Percentiles rank a stretch among this genome's conserved stretches.
Evolutionary conservation across 2,329 filamentous ascomycete genomes (phyloP).

Genomic region (Verticillium zaregamsianum): DNA sequence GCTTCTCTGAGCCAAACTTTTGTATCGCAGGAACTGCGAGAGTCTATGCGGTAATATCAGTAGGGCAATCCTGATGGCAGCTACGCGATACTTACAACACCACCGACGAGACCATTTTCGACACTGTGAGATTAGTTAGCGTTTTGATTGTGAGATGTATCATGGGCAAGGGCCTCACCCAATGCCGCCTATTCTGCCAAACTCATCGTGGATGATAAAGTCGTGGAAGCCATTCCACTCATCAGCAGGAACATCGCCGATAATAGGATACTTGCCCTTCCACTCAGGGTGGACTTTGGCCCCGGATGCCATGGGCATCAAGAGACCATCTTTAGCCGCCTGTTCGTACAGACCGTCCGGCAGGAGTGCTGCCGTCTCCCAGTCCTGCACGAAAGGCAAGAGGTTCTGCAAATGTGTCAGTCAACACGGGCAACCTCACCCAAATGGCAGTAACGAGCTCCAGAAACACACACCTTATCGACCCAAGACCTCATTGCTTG

Average conservation of each 20-base stretch:
- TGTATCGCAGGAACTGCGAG: conserved; percentile 14
- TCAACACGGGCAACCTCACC: not conserved
- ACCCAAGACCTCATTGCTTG: conserved; percentile 12
- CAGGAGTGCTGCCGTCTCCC: conserved; percentile 5
- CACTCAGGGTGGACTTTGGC: conserved; percentile 3
- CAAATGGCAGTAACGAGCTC: not conserved
- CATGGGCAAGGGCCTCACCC: conserved; percentile 16
- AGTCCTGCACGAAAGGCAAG: conserved; percentile 6
- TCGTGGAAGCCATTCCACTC: conserved; percentile 34
- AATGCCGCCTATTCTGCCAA: conserved; percentile 20
- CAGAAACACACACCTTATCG: conserved; percentile 4
- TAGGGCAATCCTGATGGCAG: not conserved
- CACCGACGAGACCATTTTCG: conserved; percentile 10
- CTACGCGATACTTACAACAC: not conserved
- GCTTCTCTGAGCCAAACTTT: conserved; percentile 17
- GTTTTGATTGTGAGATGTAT: not conserved
- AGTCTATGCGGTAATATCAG: conserved; percentile 1
- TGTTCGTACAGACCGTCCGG: conserved; percentile 5
- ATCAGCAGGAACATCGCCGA: conserved; percentile 16
- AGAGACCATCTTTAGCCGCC: conserved; percentile 7
- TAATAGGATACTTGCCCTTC: conserved; percentile 15
- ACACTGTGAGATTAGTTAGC: conserved; percentile 14
- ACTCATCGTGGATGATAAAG: conserved; percentile 28
- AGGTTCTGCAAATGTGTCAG: conserved; percentile 6
- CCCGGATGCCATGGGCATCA: conserved; percentile 11